Percentiles rank a stretch among this genome's conserved stretches.
phyloP scores from a whole-genome alignment of 1,284 basidiomycete species.

The Boletus semigastroideus region DNA sequence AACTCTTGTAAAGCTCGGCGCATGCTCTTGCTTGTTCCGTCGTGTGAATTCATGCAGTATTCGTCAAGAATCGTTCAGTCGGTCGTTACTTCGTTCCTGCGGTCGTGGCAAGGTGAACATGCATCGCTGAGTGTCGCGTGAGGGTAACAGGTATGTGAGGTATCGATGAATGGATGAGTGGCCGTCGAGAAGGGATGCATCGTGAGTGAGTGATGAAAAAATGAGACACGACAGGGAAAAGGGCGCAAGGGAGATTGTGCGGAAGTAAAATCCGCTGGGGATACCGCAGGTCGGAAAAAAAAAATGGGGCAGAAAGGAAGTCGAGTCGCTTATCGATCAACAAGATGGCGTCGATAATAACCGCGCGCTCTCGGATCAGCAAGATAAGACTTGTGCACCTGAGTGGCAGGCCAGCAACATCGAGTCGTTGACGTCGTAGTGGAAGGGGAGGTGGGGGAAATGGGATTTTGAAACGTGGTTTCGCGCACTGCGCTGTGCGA shows the following conservation, averaged over 20 bases:
- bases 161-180: slow-evolving; percentile 27
- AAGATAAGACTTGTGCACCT: slow-evolving; percentile 25
- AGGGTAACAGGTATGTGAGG: slow-evolving; percentile 15
- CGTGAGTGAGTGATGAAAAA: slow-evolving; percentile 22
- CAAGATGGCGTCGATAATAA: slow-evolving; percentile 34
- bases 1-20: slow-evolving; percentile 21
- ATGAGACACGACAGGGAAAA: slow-evolving; percentile 12
- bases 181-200: slow-evolving; percentile 25
- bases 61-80: slow-evolving; percentile 50
- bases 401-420: slow-evolving; percentile 42
- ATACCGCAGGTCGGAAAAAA: slow-evolving; percentile 13
- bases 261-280: slow-evolving; percentile 26
- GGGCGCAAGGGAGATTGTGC: slow-evolving; percentile 29
- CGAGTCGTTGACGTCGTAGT: slow-evolving; percentile 41
- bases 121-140: slow-evolving; percentile 18
- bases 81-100: slow-evolving; percentile 40
- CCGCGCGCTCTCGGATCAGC: slow-evolving; percentile 29
- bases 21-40: slow-evolving; percentile 25
- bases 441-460: background rate
- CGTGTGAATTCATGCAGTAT: slow-evolving; percentile 34
- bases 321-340: slow-evolving; percentile 39
- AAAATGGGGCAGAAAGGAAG: slow-evolving; percentile 19
- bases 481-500: slow-evolving; percentile 36
- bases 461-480: slow-evolving; percentile 10
- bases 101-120: slow-evolving; percentile 35